Evolutionary conservation across 257 asterid species (phyloP).

Genomic region (Euphrasia confusa): DNA sequence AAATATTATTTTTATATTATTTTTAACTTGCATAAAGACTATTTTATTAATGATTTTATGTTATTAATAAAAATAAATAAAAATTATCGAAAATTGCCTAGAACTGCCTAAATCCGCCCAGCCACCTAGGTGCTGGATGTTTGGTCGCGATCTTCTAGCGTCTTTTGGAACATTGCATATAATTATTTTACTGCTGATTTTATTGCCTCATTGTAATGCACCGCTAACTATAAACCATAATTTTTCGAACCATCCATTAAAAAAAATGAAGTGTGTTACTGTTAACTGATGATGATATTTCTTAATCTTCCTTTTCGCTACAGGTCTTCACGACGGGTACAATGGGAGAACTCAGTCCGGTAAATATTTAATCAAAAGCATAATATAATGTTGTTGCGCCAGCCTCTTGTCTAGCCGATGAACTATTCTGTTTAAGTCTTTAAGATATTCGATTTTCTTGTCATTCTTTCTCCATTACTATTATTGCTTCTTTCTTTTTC

Average conservation of each 20-base stretch:
- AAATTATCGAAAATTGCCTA: too few relatives aligned
- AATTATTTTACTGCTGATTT: not conserved
- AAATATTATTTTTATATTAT: too few relatives aligned
- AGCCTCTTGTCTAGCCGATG: not conserved
- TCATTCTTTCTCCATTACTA: not conserved
- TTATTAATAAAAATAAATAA: too few relatives aligned
- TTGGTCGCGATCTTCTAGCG: too few relatives aligned
- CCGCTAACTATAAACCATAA: not conserved
- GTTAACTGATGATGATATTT: slow-evolving; percentile 10
- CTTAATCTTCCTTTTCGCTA: slow-evolving; percentile 15
- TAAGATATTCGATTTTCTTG: not conserved
- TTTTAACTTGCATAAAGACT: too few relatives aligned
- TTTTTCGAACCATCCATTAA: not conserved
- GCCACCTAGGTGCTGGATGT: too few relatives aligned
- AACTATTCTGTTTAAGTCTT: not conserved
- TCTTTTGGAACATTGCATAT: too few relatives aligned
- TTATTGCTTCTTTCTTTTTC: not conserved
- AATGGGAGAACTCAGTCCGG: slow-evolving; percentile 81
- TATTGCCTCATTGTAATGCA: not conserved
- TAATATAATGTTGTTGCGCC: slow-evolving; percentile 7
- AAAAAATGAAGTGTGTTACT: not conserved
- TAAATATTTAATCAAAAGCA: slow-evolving; percentile 25
- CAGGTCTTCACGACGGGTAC: slow-evolving; percentile 68
- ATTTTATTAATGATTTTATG: too few relatives aligned
- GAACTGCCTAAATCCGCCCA: too few relatives aligned